Evolutionary conservation across 352 stramenopile genomes (phyloP), one percentile per base, ranked within the genome.

Genomic region (Phytophthora pistaciae): DNA sequence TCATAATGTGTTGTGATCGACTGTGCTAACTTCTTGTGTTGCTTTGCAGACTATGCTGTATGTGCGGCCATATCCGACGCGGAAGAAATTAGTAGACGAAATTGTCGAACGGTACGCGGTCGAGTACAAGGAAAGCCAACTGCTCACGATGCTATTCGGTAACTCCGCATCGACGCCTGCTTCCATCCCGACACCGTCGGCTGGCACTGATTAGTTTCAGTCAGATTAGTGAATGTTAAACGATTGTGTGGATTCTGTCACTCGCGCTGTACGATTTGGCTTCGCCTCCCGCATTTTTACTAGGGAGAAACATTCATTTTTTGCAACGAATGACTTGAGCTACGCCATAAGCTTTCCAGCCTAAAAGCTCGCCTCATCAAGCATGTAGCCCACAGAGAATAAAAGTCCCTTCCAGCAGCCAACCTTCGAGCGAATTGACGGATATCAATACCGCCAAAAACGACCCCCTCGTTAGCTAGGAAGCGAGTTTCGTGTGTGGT

Each of bases 1-100:
- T 57, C 3, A 18, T 56, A 9, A 44, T 64, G 11, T 63, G 14
- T 57, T 49, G 18, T n/a, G 29, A 3, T 52, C 13, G 31, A 33
- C 13, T 5, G 29, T 42, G 6, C n/a, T 53, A 25, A 64, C 25
- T 3, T 57, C 20, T 61, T 52, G 36, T 76, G 55, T 56, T 59
- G 3, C 40, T 57, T 62, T 71, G 21, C 67, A 95, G 87, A 94
- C 90, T 13, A 90, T 80, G 62, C 70, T 95, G 66, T 96, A 96
- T 68, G 82, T 95, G 52, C 85, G 87, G 16, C 90, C 90, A 56
- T 96, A 96, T 58, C 88, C 90, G 42, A 96, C 90, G 16, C 87
- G 90, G 3, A 95, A 95, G 71, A 96, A 95, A 62, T 76, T 96
- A 18, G 86, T 96, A 60, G 88, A 96, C 57, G 90, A 96, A 68